phyloP scores from a whole-genome alignment of 2,329 filamentous ascomycete species.

The Pseudogymnoascus destructans region DNA sequence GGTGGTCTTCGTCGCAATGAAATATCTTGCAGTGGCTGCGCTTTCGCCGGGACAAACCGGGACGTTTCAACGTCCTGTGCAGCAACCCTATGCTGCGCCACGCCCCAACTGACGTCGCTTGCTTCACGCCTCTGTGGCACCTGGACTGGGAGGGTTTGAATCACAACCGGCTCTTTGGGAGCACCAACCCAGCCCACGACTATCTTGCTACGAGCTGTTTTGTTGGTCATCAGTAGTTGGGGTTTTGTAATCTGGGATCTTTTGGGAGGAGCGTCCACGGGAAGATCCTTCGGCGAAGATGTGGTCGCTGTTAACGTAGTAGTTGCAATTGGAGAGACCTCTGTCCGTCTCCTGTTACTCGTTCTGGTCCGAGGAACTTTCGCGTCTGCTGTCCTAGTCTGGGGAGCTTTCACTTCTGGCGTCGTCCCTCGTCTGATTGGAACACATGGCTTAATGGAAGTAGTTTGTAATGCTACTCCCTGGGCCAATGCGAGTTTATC shows the following conservation, averaged over 20 bases:
- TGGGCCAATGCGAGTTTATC: neutral
- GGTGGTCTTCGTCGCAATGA: neutral
- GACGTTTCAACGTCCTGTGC: neutral
- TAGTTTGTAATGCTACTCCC: neutral
- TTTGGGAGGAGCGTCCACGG: neutral
- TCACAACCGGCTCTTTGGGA: neutral
- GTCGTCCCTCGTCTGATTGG: neutral
- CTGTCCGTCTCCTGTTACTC: neutral
- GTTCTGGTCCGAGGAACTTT: neutral
- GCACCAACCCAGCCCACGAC: neutral
- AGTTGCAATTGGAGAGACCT: neutral
- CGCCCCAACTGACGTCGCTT: neutral
- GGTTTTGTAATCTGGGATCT: neutral
- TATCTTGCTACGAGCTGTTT: conserved; percentile 11
- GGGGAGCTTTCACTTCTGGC: neutral
- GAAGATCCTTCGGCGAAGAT: neutral
- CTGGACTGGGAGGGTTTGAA: neutral
- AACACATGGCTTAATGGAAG: neutral
- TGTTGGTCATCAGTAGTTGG: conserved; percentile 1
- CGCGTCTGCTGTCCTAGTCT: neutral
- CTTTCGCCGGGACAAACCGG: neutral
- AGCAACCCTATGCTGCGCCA: neutral
- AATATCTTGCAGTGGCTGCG: neutral
- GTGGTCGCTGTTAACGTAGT: neutral
- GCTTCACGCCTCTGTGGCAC: neutral